A percentile compares a stretch with the other conserved stretches of the same genome.
These are phyloP conservation scores for Fonsecaea erecta DNA, from an alignment of 2,329 filamentous ascomycete species.

Conservation along the genomic window DNA sequence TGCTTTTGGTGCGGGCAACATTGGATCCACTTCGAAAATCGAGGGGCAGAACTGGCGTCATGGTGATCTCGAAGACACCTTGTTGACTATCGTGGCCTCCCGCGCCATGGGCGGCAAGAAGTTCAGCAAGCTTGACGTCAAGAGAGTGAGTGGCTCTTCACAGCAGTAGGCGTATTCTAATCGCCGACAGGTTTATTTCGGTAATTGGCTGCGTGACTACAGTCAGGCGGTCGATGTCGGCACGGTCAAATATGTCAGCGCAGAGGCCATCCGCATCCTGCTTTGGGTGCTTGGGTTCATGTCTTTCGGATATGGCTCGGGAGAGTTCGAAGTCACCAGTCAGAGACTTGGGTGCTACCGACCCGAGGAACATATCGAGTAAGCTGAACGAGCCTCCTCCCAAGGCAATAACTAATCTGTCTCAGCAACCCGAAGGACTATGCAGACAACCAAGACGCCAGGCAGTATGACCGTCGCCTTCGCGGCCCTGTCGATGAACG, in stretches of 20 bases:
- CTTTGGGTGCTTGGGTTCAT: slow-evolving; percentile 90
- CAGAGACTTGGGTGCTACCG: slow-evolving; percentile 80
- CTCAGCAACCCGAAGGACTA: slow-evolving; percentile 71
- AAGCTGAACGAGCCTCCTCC: slow-evolving; percentile 44
- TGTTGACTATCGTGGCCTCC: slow-evolving; percentile 73
- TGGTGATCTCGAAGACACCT: slow-evolving; percentile 90
- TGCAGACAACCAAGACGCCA: slow-evolving; percentile 84
- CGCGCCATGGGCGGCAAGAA: slow-evolving; percentile 72
- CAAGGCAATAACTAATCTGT: slow-evolving; percentile 2
- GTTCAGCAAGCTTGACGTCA: slow-evolving; percentile 85
- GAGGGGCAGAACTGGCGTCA: slow-evolving; percentile 88
- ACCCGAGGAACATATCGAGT: slow-evolving; percentile 80
- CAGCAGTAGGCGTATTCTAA: not conserved
- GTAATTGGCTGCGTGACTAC: slow-evolving; percentile 93
- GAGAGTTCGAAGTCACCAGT: slow-evolving; percentile 82
- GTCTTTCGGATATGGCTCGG: slow-evolving; percentile 80
- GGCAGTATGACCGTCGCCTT: slow-evolving; percentile 78
- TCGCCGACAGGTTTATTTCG: slow-evolving; percentile 75
- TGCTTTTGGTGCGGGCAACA: slow-evolving; percentile 88
- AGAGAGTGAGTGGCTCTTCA: slow-evolving; percentile 45
- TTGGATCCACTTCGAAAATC: slow-evolving; percentile 74
- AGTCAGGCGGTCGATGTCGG: slow-evolving; percentile 93
- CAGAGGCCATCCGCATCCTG: slow-evolving; percentile 86
- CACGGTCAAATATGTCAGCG: slow-evolving; percentile 86
- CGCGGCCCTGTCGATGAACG: slow-evolving; percentile 80